Percentiles rank a stretch among this genome's conserved stretches.
These are phyloP conservation scores for Sporodiniella umbellata DNA, from an alignment of 371 early-diverging fungal species.

Conservation along the genomic window DNA sequence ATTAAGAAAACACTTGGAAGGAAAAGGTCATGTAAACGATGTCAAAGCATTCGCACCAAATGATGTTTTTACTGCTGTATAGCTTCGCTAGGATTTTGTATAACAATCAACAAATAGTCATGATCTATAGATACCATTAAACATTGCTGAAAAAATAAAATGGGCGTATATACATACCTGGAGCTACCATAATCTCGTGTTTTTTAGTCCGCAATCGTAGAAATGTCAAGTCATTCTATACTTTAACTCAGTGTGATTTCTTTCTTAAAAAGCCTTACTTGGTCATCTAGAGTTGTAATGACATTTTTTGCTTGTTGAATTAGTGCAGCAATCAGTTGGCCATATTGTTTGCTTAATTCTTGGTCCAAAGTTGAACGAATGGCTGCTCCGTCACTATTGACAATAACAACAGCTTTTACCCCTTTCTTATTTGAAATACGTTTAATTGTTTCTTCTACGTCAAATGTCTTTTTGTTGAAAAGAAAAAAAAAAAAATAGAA, in stretches of 20 bases:
- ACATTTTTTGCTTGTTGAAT: slow-evolving; percentile 36
- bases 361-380: slow-evolving; percentile 87
- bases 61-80: slow-evolving; percentile 21
- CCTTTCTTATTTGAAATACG: slow-evolving; percentile 82
- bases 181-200: slow-evolving; percentile 94
- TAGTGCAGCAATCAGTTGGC: slow-evolving; percentile 30
- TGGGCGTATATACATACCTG: slow-evolving; percentile 48
- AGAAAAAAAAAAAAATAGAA: too few relatives aligned
- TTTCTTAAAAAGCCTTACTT: slow-evolving; percentile 15
- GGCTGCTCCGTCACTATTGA: slow-evolving; percentile 77
- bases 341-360: slow-evolving; percentile 76
- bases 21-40: slow-evolving; percentile 20
- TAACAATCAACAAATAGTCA: slow-evolving; percentile 85
- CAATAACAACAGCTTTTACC: slow-evolving; percentile 75
- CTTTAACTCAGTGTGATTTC: too few relatives aligned
- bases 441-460: slow-evolving; percentile 92
- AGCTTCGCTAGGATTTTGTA: slow-evolving; percentile 71
- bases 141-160: not conserved
- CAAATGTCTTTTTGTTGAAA: slow-evolving; percentile 32
- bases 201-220: slow-evolving; percentile 88
- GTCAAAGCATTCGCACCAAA: slow-evolving; percentile 3
- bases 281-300: slow-evolving; percentile 35
- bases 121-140: slow-evolving; percentile 52
- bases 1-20: slow-evolving; percentile 30
- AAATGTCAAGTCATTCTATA: slow-evolving; percentile 89